Evolutionary conservation across 148 eudicot species (phyloP).

Genomic region (Vaccinium vitisidaea): DNA sequence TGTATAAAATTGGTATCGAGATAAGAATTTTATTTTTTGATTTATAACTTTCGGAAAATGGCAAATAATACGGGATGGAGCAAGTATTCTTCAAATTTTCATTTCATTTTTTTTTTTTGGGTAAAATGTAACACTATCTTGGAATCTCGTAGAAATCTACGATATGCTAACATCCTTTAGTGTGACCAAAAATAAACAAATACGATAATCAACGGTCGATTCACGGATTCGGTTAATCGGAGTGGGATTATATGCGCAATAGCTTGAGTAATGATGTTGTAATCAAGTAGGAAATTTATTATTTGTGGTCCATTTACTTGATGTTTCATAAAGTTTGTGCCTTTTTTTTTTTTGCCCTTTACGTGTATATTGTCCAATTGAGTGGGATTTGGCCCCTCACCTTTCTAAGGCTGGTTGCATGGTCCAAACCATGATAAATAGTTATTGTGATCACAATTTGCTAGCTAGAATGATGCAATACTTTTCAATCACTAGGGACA

Average conservation of each 20-base stretch:
- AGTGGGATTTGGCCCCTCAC: constrained; percentile 18
- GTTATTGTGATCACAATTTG: constrained; percentile 5
- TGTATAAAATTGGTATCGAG: background rate
- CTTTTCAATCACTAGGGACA: background rate
- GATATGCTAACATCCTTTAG: no score
- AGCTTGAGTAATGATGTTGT: constrained; percentile 6
- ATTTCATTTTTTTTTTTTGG: no score
- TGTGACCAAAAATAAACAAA: no score
- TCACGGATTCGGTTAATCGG: background rate
- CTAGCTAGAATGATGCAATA: constrained; percentile 1
- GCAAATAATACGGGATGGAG: background rate
- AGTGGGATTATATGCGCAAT: background rate
- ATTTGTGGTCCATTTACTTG: constrained; percentile 10
- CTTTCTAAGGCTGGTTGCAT: constrained; percentile 19
- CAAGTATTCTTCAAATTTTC: background rate
- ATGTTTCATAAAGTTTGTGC: constrained; percentile 18
- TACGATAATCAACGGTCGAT: background rate
- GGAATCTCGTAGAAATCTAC: no score
- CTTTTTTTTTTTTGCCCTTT: background rate
- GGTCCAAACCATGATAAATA: constrained; percentile 12
- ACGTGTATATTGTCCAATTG: background rate
- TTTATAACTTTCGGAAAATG: background rate
- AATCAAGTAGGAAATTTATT: constrained; percentile 2
- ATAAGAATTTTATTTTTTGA: background rate
- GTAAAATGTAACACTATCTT: no score